Evolutionary conservation across 2,329 filamentous ascomycete species (phyloP).

Genomic region (Arthrobotrys iridis): DNA sequence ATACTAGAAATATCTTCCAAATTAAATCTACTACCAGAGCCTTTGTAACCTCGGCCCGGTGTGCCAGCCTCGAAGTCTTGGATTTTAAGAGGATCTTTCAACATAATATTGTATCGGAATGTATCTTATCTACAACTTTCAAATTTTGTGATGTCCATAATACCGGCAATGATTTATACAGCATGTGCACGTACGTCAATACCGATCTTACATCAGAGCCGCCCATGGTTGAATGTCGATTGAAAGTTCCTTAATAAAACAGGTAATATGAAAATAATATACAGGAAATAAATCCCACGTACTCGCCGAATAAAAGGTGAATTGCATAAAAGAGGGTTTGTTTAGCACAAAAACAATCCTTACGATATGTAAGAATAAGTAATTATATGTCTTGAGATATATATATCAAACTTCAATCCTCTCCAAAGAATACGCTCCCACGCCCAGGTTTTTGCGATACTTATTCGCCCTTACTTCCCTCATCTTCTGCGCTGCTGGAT

Average conservation of each 20-base stretch:
- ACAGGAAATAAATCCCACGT: slow-evolving; percentile 13
- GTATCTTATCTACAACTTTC: no score
- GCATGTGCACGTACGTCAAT: not conserved
- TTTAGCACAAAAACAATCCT: not conserved
- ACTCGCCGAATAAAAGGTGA: slow-evolving; percentile 3
- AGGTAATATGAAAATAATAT: slow-evolving; percentile 33
- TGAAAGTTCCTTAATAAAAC: not conserved
- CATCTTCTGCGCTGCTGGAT: slow-evolving; percentile 24
- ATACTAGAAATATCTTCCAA: no score
- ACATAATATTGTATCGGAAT: no score
- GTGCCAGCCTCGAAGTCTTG: no score
- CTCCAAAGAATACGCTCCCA: slow-evolving; percentile 51
- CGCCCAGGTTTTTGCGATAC: slow-evolving; percentile 43
- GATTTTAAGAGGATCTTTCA: no score
- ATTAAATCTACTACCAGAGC: no score
- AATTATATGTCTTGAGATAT: not conserved
- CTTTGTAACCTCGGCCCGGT: no score
- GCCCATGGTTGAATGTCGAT: not conserved
- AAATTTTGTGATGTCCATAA: no score
- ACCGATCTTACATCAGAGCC: no score
- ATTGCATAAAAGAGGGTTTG: not conserved
- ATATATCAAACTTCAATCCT: slow-evolving; percentile 40
- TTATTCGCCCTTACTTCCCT: slow-evolving; percentile 39
- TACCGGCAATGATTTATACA: not conserved
- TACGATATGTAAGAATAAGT: not conserved